Conservation (phyloP, 768 basidiomycete species). For the Pleurotus cornucopiae region DNA sequence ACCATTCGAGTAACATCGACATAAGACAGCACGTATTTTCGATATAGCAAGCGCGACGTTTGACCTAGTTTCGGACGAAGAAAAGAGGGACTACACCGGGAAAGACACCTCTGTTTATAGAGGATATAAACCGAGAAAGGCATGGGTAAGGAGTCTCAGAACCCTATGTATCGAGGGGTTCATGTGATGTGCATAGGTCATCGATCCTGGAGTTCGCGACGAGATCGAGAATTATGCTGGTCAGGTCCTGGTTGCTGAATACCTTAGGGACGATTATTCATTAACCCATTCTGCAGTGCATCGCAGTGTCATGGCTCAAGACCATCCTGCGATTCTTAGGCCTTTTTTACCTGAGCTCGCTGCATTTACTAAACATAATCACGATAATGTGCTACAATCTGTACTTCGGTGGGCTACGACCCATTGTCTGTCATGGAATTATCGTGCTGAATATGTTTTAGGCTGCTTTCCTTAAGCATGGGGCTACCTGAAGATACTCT, state of each 20-base stretch:
- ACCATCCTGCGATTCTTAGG: conserved; percentile 45
- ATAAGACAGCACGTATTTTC: conserved; percentile 39
- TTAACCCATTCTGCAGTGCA: conserved; percentile 44
- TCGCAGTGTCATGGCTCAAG: conserved; percentile 38
- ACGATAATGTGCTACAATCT: conserved; percentile 46
- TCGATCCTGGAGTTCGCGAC: conserved; percentile 36
- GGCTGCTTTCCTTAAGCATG: conserved; percentile 46
- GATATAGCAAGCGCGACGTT: conserved; percentile 45
- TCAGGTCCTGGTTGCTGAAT: too few species aligned
- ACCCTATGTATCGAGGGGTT: too few species aligned
- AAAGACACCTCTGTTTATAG: conserved; percentile 43
- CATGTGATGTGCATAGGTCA: too few species aligned
- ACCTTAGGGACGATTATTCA: too few species aligned
- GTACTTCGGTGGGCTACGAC: conserved; percentile 35
- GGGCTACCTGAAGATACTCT: conserved; percentile 52
- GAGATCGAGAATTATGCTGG: conserved; percentile 41
- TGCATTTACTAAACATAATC: conserved; percentile 45
- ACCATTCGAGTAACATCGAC: not conserved
- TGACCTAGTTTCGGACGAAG: conserved; percentile 31
- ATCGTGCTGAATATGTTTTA: conserved; percentile 17
- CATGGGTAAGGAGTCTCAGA: conserved; percentile 32
- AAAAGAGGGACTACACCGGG: conserved; percentile 36
- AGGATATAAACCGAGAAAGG: conserved; percentile 49
- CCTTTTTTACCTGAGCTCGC: conserved; percentile 52
- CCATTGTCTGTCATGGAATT: too few species aligned